These are phyloP conservation scores for Cryptococcus sp. DNA, from an alignment of 1,284 basidiomycete genomes.

Conservation along the genomic window DNA sequence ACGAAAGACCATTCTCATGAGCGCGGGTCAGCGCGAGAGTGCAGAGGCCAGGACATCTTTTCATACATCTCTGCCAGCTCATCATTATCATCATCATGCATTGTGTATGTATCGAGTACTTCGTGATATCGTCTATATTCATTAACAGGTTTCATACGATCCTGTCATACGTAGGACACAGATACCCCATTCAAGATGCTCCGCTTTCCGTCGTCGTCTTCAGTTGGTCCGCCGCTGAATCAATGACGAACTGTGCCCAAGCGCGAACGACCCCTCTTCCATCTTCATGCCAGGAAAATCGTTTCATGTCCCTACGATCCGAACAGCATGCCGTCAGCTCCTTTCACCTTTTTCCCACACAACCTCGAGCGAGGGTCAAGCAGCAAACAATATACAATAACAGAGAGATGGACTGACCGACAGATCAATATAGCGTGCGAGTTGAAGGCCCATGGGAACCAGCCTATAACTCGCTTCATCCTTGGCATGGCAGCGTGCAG, in stretches of 20 bases:
- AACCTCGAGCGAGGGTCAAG: not conserved
- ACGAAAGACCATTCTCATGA: constrained; percentile 14
- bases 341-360: not conserved
- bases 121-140: not conserved
- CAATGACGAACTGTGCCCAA: constrained; percentile 20
- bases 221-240: not conserved
- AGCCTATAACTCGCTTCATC: constrained; percentile 40
- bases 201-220: no score
- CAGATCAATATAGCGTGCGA: constrained; percentile 44
- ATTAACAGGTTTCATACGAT: no score
- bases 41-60: not conserved
- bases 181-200: no score
- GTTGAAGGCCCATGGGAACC: constrained; percentile 49
- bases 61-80: not conserved
- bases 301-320: not conserved
- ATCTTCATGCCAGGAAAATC: not conserved
- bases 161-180: no score
- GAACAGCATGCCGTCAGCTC: no score
- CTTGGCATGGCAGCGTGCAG: constrained; percentile 32
- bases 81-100: not conserved
- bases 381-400: not conserved
- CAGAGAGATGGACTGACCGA: constrained; percentile 25
- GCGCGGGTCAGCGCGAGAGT: not conserved
- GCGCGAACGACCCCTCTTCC: constrained; percentile 14
- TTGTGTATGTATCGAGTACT: not conserved